Conservation (phyloP, 129 eudicot genomes). For the Ambrosia artemisiifolia region DNA sequence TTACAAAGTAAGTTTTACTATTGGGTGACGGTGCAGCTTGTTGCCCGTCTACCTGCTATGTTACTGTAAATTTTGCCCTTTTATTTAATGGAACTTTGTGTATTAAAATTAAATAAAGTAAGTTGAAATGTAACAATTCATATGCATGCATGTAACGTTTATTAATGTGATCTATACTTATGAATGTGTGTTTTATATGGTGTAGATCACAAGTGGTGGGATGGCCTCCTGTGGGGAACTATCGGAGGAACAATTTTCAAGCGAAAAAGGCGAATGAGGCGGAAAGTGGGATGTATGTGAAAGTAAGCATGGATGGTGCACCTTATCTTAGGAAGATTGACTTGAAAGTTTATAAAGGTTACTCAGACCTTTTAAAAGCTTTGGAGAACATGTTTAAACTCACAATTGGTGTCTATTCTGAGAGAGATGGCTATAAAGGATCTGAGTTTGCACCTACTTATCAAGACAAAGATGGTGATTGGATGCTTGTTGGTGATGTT, state of each 20-base stretch:
- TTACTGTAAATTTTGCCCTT: too few species aligned
- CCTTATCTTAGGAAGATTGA: constrained; percentile 89
- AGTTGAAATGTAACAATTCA: constrained; percentile 15
- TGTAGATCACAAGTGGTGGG: constrained; percentile 78
- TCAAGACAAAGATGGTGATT: constrained; percentile 94
- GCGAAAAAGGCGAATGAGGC: constrained; percentile 37
- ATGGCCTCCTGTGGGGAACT: constrained; percentile 86
- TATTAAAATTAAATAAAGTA: too few species aligned
- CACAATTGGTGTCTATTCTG: constrained; percentile 71
- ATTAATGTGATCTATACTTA: too few species aligned
- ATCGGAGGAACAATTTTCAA: constrained; percentile 51
- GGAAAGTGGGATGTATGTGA: constrained; percentile 60
- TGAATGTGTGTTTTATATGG: not conserved
- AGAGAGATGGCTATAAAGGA: constrained; percentile 85
- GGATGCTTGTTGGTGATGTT: constrained; percentile 96
- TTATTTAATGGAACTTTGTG: too few species aligned
- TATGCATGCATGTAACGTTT: not conserved
- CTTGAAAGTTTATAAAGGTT: constrained; percentile 61
- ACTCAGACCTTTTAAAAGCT: constrained; percentile 60
- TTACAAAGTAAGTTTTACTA: constrained; percentile 69
- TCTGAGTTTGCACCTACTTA: constrained; percentile 80
- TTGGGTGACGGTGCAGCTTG: too few species aligned
- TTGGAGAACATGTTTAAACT: constrained; percentile 65
- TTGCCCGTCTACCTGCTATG: too few species aligned
- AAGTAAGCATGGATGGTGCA: constrained; percentile 92